Base-by-base conservation (phyloP, 148 eudicot species). In the Linanthus parryae region DNA sequence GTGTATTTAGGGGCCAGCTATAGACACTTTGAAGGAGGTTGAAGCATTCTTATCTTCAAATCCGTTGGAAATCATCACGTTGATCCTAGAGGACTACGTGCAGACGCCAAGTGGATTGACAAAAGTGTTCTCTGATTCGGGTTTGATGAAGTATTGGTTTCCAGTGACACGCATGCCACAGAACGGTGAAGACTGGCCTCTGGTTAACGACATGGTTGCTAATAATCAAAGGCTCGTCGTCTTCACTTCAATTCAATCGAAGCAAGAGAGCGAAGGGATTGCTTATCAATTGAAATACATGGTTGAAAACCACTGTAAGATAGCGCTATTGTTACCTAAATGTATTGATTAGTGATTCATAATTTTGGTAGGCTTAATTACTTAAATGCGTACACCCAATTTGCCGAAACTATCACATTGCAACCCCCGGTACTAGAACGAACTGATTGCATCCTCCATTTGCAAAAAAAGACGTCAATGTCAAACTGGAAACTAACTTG, bases 81-180 rank as follows among this genome's bases (percentile, higher is more conserved):
- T 88, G 42, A 81, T 88, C 22, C 30, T 88, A 35, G 90, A 88
- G 65, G 97, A 88, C 66, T 88, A 88, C 42, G 94, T 84, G 1
- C 17, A 66, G 8, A 61, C 89, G 26, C 78, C 82, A 7, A 76
- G 79, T 19, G 94, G 97, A 34, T 64, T 88, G 65, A 84, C 82
- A 21, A 84, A 77, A 15, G 80, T 82, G 9, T 88, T 88, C 62
- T 72, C 71, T 8, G 56, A 76, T 2, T 74, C 90, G 10, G 97
- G 94, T 13, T 62, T 88, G 17, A 74, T 65, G 77, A 77, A 82
- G 17, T 88, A 79, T 49, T 88, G 89, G 90, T 77, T 88, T 58
- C 97, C 94, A 1, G 44, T 79, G 16, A 64, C 77, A 13, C 70
- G 44, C 30, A 88, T 84, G 97, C 94, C 97, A 2, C 54, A 53